These are phyloP conservation scores for Medicago lupulina DNA, from an alignment of 306 rosid species.

Conservation along the genomic window DNA sequence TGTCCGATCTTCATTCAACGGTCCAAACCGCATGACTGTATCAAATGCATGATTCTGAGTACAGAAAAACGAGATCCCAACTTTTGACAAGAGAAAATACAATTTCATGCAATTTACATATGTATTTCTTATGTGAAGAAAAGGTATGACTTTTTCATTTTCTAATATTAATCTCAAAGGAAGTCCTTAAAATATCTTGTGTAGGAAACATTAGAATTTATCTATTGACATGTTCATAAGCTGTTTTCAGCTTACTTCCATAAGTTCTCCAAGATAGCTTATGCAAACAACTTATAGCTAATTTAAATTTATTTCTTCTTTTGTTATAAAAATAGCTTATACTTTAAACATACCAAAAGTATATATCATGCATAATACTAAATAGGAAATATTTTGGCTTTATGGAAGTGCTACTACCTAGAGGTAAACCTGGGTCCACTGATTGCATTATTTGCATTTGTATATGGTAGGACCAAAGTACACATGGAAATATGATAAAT, in stretches of 20 bases:
- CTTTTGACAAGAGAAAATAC: not conserved
- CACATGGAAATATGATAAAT: not conserved
- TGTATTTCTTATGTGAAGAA: not conserved
- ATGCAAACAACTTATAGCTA: too few species aligned
- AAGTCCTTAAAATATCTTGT: slow-evolving; percentile 5
- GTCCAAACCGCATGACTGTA: not conserved
- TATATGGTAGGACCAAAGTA: slow-evolving; percentile 27
- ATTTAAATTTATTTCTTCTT: too few species aligned
- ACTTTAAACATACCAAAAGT: not conserved
- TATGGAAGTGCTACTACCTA: not conserved
- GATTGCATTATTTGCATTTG: slow-evolving; percentile 30
- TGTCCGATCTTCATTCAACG: not conserved
- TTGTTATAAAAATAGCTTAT: too few species aligned
- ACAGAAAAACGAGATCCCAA: not conserved
- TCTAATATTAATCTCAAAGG: slow-evolving; percentile 15
- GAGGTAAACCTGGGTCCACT: not conserved
- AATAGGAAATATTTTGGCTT: slow-evolving; percentile 23
- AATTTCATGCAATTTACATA: not conserved
- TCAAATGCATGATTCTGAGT: not conserved
- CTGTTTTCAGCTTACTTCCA: too few species aligned
- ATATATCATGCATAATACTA: slow-evolving; percentile 13
- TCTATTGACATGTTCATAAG: too few species aligned
- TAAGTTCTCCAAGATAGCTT: too few species aligned
- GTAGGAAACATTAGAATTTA: not conserved
- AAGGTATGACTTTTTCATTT: not conserved